Base-by-base conservation (phyloP, 768 basidiomycete species). In the Nevesoporus exiguus region DNA sequence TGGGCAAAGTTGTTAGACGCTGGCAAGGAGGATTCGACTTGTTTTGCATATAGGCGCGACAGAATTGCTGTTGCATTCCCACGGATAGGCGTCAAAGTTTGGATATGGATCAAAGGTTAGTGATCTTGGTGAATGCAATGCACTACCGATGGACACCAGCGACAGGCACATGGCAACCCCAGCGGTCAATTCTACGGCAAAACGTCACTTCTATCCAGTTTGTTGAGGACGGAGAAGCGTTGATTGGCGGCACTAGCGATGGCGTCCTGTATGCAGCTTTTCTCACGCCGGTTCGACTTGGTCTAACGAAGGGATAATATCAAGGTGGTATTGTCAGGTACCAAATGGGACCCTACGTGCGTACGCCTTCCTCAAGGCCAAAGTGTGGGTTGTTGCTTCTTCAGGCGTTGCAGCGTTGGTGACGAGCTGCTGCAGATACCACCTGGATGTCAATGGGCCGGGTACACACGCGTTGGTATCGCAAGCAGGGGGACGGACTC, bases 231-330 rank as follows among this genome's bases (percentile, higher is more conserved):
- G 87, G 86, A 0, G 74, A 76, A 34, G 83, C 81, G 45, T 70
- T 88, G 42, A 70, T 88, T 22, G 86, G 87, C 1, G 87, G 85
- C 2, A 87, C 87, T 27, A 77, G 76, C 49, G 86, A 88, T 60
- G 86, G 86, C 11, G 81, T 83, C 19, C 60, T 88, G 86, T 87
- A 67, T 52, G 83, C n/a, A 19, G 60, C 10, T 9, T 41, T 42
- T 41, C 24, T 50, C 27, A 27, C 9, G 27, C 10, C 33, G 44
- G 29, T 27, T 44, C 1, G 29, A 19, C 6, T 22, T 29, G 43
- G 36, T 40, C 61, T 68, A 5, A 71, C 24, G 33, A 44, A 15
- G 34, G 14, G 21, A n/a, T n/a, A n/a, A n/a, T 31, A 43, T 31
- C 43, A 52, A 86, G 85, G 56, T 87, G 86, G 86, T 78, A 83